These are phyloP conservation scores for Sclerotinia borealis DNA, from an alignment of 2,329 filamentous ascomycete species.

Conservation along the genomic window DNA sequence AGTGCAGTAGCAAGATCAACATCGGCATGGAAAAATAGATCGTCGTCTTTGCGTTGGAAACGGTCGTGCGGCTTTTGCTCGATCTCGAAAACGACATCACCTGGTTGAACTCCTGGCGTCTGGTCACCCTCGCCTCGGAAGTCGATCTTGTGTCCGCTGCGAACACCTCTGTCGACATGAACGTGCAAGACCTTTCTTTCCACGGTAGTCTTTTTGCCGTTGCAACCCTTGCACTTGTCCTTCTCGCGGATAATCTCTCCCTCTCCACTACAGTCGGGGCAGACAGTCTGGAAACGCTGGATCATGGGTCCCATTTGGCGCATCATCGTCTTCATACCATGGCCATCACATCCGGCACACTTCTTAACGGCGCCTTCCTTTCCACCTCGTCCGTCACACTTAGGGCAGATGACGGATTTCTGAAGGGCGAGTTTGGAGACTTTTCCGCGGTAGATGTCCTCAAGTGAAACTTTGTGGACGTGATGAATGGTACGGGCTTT, in stretches of 20 bases:
- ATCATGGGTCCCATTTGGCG: slow-evolving; percentile 99
- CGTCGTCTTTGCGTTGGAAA: slow-evolving; percentile 94
- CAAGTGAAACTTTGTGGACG: slow-evolving; percentile 94
- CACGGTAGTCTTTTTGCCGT: slow-evolving; percentile 95
- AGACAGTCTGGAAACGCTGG: slow-evolving; percentile 98
- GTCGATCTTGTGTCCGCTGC: slow-evolving; percentile 91
- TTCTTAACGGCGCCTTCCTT: slow-evolving; percentile 97
- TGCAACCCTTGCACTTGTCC: slow-evolving; percentile 95
- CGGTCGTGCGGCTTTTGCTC: slow-evolving; percentile 97
- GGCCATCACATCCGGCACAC: slow-evolving; percentile 83
- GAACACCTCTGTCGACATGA: slow-evolving; percentile 91
- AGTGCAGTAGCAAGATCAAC: slow-evolving; percentile 94
- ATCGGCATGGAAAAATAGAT: slow-evolving; percentile 89
- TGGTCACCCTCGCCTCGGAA: slow-evolving; percentile 97
- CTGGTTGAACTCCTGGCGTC: slow-evolving; percentile 83
- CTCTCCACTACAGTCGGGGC: slow-evolving; percentile 95
- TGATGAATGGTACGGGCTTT: slow-evolving; percentile 96
- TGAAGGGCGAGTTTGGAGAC: slow-evolving; percentile 95
- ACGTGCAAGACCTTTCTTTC: slow-evolving; percentile 98
- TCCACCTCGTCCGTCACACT: slow-evolving; percentile 88
- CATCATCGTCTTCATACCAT: slow-evolving; percentile 99
- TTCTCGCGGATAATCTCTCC: slow-evolving; percentile 95
- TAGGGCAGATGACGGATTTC: slow-evolving; percentile 93
- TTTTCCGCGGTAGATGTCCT: slow-evolving; percentile 98
- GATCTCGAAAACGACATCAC: slow-evolving; percentile 97